phyloP scores from a whole-genome alignment of 1,284 basidiomycete genomes.

The Papiliotrema flavescens region DNA sequence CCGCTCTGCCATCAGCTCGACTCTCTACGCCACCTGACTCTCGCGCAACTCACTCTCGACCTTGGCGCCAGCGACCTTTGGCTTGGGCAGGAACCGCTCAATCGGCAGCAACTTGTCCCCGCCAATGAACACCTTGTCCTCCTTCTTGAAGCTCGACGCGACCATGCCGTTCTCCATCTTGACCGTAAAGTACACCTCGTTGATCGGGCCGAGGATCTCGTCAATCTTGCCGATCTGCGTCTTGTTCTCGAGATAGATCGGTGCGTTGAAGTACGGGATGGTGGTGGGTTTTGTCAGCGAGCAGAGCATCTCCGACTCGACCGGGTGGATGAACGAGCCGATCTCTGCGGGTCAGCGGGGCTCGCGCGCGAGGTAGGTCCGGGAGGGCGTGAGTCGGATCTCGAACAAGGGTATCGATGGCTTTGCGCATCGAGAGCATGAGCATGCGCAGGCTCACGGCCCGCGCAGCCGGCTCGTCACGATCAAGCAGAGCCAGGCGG shows the following conservation, averaged over 20 bases:
- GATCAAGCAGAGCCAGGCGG: too few species aligned
- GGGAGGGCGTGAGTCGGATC: too few species aligned
- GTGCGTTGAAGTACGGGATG: slow-evolving; percentile 99
- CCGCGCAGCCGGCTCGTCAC: too few species aligned
- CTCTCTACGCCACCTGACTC: background rate
- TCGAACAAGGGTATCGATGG: too few species aligned
- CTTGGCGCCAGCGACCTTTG: slow-evolving; percentile 68
- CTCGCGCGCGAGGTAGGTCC: too few species aligned
- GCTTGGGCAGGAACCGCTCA: slow-evolving; percentile 96
- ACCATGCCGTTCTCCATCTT: slow-evolving; percentile 98
- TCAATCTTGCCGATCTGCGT: slow-evolving; percentile 90
- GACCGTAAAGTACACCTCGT: slow-evolving; percentile 96
- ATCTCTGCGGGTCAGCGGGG: slow-evolving; percentile 58
- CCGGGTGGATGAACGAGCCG: slow-evolving; percentile 86
- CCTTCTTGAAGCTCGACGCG: slow-evolving; percentile 90
- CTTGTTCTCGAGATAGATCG: slow-evolving; percentile 98
- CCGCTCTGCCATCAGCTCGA: slow-evolving; percentile 18
- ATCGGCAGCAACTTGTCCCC: slow-evolving; percentile 95
- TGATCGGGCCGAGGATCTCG: slow-evolving; percentile 83
- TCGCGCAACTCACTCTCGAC: slow-evolving; percentile 20
- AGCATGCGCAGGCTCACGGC: too few species aligned
- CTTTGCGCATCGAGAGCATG: too few species aligned
- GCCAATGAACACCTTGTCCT: slow-evolving; percentile 96
- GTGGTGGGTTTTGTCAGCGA: slow-evolving; percentile 77
- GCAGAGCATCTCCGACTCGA: slow-evolving; percentile 98